phyloP scores from a whole-genome alignment of 176 grass and related monocot genomes.

The Cocos nucifera region DNA sequence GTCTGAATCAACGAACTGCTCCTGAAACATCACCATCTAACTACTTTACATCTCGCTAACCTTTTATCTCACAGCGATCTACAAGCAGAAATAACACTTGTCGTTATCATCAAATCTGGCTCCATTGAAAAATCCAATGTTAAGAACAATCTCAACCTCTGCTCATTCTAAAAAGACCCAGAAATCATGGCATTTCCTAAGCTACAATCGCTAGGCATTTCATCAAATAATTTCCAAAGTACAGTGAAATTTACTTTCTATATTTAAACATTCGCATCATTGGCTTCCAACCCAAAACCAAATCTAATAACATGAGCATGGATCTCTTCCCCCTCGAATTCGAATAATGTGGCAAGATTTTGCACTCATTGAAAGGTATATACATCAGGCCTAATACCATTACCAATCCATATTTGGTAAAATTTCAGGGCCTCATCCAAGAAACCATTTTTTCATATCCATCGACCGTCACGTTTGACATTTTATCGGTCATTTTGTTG shows the following conservation, averaged over 20 bases:
- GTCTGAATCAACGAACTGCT: conserved; percentile 79
- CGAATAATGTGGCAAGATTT: no score
- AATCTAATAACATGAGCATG: conserved; percentile 76
- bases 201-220: conserved; percentile 53
- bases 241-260: conserved; percentile 31
- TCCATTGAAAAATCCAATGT: conserved; percentile 54
- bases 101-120: conserved; percentile 61
- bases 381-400: conserved; percentile 42
- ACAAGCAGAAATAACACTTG: conserved; percentile 56
- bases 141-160: conserved; percentile 57
- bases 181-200: conserved; percentile 91
- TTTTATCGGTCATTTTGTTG: no score
- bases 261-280: no score
- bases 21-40: conserved; percentile 17
- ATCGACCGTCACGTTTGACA: conserved; percentile 74
- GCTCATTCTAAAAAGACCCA: conserved; percentile 59
- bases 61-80: background rate
- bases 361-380: conserved; percentile 81
- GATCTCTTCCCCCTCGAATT: no score
- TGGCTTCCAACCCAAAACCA: conserved; percentile 40
- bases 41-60: conserved; percentile 63
- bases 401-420: conserved; percentile 60
- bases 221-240: conserved; percentile 62
- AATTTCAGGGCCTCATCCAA: conserved; percentile 70
- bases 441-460: conserved; percentile 65